Evolutionary conservation across 2,329 filamentous ascomycete species (phyloP), one percentile per base, ranked within the genome.

Genomic region (Aureobasidium sp.): DNA sequence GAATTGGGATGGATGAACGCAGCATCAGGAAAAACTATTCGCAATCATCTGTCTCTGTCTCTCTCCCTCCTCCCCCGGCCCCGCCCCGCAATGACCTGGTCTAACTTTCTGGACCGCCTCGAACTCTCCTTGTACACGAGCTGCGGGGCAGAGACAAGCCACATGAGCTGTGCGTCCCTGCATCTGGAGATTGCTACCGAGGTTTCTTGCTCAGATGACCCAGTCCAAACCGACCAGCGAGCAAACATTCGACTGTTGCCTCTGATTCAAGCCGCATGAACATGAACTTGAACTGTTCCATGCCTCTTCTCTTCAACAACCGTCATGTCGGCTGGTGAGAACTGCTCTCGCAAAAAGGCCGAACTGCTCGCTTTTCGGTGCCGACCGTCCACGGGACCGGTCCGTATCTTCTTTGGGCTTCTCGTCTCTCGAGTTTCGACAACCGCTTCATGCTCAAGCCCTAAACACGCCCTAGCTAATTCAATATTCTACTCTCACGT

Each of bases 121-220:
- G 27, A 59, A 25, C 34, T 34, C 57, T 49, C 45, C 44, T 51
- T 60, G 34, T 49, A 60, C 44, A 51, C 57, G 57, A 60, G 57
- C 44, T 60, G 57, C 57, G 57, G 57, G 57, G 57, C 57, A 60
- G 42, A 25, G 57, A 2, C 44, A 49, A 60, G 57, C 57, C 57
- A 60, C 57, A 60, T 51, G 57, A 51, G 45, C 57, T 29, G 57
- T 60, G 57, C 44, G 57, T 58, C 42, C 55, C 55, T 58, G 29
- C 55, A 58, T 60, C 34, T 60, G 31, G 34, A 60, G 31, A 60
- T 60, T 41, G 45, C 57, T 58, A 48, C 55, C 55, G 55, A 58
- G 55, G 55, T 37, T 42, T 6, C 6, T 12, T 56, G 53, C 41
- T 56, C 53, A 56, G 39, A 56, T 56, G 53, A 56, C 53, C 53